A percentile compares a stretch with the other conserved stretches of the same genome.
Evolutionary conservation across 768 basidiomycete genomes (phyloP).

Genomic region (Guyanaporus albipodus): DNA sequence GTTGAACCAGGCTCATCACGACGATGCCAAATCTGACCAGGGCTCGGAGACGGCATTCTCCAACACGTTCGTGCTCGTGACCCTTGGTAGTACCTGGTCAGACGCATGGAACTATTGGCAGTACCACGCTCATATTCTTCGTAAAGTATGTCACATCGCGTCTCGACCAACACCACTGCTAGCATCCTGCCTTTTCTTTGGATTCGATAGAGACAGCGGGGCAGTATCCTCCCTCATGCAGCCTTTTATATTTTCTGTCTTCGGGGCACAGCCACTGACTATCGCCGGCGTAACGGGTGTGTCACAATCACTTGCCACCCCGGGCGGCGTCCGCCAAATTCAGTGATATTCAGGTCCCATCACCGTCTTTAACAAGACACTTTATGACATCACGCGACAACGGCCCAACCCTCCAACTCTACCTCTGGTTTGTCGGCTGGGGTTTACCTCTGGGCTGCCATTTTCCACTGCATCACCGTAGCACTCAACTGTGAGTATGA

Average conservation of each 20-base stretch:
- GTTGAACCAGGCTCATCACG: no score
- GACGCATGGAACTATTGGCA: conserved; percentile 95
- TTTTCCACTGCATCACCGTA: conserved; percentile 81
- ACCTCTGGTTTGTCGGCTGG: conserved; percentile 87
- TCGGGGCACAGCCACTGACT: conserved; percentile 87
- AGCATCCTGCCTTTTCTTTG: conserved; percentile 89
- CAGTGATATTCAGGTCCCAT: conserved; percentile 66
- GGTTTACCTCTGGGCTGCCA: conserved; percentile 90
- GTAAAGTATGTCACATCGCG: conserved; percentile 74
- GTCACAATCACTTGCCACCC: not conserved
- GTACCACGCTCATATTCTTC: conserved; percentile 80
- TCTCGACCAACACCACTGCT: no score
- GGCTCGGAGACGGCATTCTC: conserved; percentile 57
- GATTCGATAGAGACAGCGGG: conserved; percentile 89
- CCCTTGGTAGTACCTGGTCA: conserved; percentile 89
- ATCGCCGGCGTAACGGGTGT: conserved; percentile 88
- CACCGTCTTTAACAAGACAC: conserved; percentile 89
- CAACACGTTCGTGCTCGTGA: conserved; percentile 65
- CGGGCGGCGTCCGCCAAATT: not conserved
- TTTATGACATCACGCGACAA: conserved; percentile 66
- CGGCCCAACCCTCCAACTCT: conserved; percentile 60
- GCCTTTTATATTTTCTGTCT: conserved; percentile 79
- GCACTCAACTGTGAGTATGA: conserved; percentile 60
- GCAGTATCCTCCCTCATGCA: conserved; percentile 84
- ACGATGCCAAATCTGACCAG: conserved; percentile 18